These are phyloP conservation scores for Lippia alba DNA, from an alignment of 305 asterid genomes.

Conservation along the genomic window DNA sequence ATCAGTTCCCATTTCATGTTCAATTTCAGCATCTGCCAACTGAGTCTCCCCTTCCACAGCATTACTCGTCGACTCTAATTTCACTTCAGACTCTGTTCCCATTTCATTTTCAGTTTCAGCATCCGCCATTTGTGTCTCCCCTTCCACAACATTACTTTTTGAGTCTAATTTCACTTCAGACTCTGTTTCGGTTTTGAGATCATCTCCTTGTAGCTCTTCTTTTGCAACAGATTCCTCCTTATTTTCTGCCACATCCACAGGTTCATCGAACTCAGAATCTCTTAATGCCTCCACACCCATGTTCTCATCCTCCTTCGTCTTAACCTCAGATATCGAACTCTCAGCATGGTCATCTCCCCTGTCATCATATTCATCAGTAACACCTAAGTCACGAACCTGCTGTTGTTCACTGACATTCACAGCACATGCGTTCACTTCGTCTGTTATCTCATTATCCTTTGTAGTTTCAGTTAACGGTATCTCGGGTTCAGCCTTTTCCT, in stretches of 20 bases:
- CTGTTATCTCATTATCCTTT: constrained; percentile 32
- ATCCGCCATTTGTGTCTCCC: constrained; percentile 2
- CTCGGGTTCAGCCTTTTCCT: constrained; percentile 33
- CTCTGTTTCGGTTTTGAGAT: constrained; percentile 42
- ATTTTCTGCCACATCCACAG: constrained; percentile 32
- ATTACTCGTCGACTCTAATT: constrained; percentile 31
- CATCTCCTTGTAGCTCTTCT: constrained; percentile 39
- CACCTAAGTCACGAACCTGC: constrained; percentile 36
- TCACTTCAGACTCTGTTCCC: constrained; percentile 40
- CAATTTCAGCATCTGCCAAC: constrained; percentile 45
- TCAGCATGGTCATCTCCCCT: constrained; percentile 39
- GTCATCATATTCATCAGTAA: constrained; percentile 20
- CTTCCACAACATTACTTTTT: constrained; percentile 4
- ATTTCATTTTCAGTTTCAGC: constrained; percentile 43
- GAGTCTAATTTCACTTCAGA: constrained; percentile 40
- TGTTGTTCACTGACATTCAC: constrained; percentile 38
- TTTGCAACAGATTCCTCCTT: constrained; percentile 34
- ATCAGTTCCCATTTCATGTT: constrained; percentile 37
- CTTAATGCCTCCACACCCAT: constrained; percentile 34
- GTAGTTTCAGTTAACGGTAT: constrained; percentile 28
- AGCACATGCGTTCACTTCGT: constrained; percentile 31
- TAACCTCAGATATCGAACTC: constrained; percentile 29
- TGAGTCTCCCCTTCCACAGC: constrained; percentile 33
- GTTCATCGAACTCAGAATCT: constrained; percentile 37
- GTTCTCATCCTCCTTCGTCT: constrained; percentile 39